Evolutionary conservation across 495 filamentous ascomycete genomes (phyloP).

Genomic region (Trichoderma asperelloides): DNA sequence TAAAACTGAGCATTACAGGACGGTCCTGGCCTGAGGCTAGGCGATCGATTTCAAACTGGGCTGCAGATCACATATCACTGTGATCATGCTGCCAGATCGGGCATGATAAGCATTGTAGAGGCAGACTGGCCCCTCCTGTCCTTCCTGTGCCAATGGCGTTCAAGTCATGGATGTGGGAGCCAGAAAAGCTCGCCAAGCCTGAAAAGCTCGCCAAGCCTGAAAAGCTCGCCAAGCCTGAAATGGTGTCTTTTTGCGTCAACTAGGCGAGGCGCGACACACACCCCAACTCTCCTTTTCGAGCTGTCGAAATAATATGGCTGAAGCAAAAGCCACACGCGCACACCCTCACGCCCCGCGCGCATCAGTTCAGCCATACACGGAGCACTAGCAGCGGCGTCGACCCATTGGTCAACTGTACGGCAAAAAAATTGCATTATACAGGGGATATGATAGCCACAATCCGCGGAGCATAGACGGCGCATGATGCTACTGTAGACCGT

Average conservation of each 20-base stretch:
- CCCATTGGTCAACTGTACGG: background rate
- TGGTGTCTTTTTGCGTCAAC: constrained; percentile 1
- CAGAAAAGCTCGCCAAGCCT: too few relatives aligned
- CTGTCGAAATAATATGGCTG: background rate
- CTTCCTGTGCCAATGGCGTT: background rate
- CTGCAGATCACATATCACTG: background rate
- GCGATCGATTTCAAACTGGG: background rate
- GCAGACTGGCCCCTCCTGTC: too few relatives aligned
- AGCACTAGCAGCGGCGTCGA: background rate
- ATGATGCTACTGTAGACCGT: background rate
- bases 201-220: too few relatives aligned
- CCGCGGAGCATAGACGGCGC: background rate
- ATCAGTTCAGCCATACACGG: background rate
- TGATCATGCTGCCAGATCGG: background rate
- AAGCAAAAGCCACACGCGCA: background rate
- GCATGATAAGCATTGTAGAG: background rate
- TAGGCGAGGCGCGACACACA: background rate
- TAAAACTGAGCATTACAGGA: too few relatives aligned
- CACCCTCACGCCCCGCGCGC: background rate
- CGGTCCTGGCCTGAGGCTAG: too few relatives aligned
- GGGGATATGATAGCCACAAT: background rate
- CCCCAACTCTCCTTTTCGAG: background rate
- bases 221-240: constrained; percentile 2
- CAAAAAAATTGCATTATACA: background rate
- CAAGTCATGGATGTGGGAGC: background rate